Evolutionary conservation across 148 eudicot species (phyloP).

Genomic region (Rhododendron molle): DNA sequence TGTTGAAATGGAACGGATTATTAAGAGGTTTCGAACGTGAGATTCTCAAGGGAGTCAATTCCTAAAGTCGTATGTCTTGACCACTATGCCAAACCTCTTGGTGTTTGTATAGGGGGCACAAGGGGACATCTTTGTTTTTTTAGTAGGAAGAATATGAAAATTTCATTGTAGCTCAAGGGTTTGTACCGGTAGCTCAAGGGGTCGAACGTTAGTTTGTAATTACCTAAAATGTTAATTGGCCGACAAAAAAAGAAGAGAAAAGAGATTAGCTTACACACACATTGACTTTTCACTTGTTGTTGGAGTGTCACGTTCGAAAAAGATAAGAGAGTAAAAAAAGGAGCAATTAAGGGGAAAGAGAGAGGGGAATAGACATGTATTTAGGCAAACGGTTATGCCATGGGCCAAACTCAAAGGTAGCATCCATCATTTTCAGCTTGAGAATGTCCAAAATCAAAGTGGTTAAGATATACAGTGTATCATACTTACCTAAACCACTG

Average conservation of each 20-base stretch:
- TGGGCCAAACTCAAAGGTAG: not conserved
- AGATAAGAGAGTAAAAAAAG: not conserved
- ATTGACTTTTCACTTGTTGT: too few relatives aligned
- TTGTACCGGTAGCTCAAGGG: not conserved
- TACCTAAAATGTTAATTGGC: not conserved
- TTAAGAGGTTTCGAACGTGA: too few relatives aligned
- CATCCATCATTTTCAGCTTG: not conserved
- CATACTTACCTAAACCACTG: not conserved
- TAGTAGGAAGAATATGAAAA: too few relatives aligned
- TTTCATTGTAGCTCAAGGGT: not conserved
- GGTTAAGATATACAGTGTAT: not conserved
- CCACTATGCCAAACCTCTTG: not conserved
- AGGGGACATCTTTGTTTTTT: not conserved
- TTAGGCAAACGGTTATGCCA: not conserved
- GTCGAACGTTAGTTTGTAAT: not conserved
- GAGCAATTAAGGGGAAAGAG: not conserved
- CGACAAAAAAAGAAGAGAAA: too few relatives aligned
- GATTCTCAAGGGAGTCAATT: too few relatives aligned
- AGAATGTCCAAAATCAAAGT: not conserved
- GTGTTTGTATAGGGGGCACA: not conserved
- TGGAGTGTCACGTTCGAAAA: not conserved
- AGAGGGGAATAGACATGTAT: not conserved
- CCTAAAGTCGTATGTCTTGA: too few relatives aligned
- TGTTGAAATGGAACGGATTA: too few relatives aligned
- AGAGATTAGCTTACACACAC: not conserved